Conservation (phyloP, 257 asterid genomes). For the Jacaranda mimosifolia region DNA sequence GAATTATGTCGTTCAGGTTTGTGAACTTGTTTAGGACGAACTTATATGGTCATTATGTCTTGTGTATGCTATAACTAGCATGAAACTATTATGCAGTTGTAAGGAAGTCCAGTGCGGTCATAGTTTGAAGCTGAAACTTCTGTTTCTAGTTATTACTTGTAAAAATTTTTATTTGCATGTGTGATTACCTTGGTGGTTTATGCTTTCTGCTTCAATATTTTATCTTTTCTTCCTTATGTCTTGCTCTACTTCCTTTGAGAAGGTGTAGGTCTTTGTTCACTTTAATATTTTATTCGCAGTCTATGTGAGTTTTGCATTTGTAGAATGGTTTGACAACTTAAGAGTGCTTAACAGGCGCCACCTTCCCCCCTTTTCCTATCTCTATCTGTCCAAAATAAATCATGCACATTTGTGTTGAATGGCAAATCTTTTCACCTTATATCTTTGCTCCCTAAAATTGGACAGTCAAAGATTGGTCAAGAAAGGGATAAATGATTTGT, state of each 20-base stretch:
- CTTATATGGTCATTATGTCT: background rate
- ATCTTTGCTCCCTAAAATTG: background rate
- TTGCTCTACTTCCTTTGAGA: background rate
- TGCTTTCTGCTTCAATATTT: too few species aligned
- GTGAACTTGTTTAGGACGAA: conserved; percentile 11
- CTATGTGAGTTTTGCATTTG: background rate
- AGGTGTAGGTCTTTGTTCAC: background rate
- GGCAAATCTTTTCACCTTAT: too few species aligned
- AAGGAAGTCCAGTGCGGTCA: background rate
- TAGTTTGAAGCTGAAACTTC: too few species aligned
- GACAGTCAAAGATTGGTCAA: background rate
- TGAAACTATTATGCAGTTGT: conserved; percentile 2
- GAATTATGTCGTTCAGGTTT: conserved; percentile 93
- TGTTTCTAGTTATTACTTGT: too few species aligned
- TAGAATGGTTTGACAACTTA: background rate
- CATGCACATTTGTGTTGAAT: background rate
- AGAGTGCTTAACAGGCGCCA: background rate
- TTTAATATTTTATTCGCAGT: conserved; percentile 4
- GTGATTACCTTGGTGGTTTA: too few species aligned
- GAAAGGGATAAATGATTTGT: background rate
- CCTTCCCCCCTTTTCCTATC: background rate
- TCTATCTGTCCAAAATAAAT: background rate
- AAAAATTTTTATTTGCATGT: too few species aligned
- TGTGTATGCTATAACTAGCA: background rate
- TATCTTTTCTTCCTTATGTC: background rate